Evolutionary conservation across 2,329 filamentous ascomycete species (phyloP), one percentile per base, ranked within the genome.

Genomic region (Cladosporium austrohemisphaericum): DNA sequence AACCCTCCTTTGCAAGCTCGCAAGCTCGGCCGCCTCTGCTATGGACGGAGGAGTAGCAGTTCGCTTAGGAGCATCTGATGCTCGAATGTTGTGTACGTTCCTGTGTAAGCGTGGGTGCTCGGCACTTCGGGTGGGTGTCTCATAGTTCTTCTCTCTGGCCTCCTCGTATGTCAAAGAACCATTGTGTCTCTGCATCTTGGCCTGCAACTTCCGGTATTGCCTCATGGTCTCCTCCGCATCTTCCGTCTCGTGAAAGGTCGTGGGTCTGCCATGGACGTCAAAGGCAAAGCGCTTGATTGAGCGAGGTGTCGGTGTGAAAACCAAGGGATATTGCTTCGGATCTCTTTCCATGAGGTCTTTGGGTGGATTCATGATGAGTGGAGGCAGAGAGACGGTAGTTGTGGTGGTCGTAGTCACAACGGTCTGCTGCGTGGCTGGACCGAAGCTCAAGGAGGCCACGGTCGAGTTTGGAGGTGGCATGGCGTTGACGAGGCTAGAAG

Each of bases 341-440:
- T 97, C 90, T 51, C 95, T 80, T 47, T 84, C 78, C 52, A 79
- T 75, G 26, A 90, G 77, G 44, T 83, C 80, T 46, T 81, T 80
- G 19, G 88, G 85, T 52, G 87, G 80, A 56, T 82, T 83, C 57
- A 95, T 81, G 49, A 88, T 76, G 51, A 96, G 75, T n/a, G 89
- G 89, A 38, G 92, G 91, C 57, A 93, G 94, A 13, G 75, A 69
- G 69, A 88, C 77, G 67, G 84, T 89, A 1, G 91, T 94, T 1
- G 89, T 95, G 1, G 90, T 96, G 0, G 91, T 96, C 0, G 92
- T 96, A 1, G 91, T 95, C 54, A 95, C 82, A 9, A 83, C 77
- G 0, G 81, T 84, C 9, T 81, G 83, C 60, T 80, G 78, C 10
- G 81, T 84, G 13, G 81, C 76, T 23, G 81, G 81, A 50, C 77